Evolutionary conservation across 129 eudicot species (phyloP).

Genomic region (Lonicera japonica): DNA sequence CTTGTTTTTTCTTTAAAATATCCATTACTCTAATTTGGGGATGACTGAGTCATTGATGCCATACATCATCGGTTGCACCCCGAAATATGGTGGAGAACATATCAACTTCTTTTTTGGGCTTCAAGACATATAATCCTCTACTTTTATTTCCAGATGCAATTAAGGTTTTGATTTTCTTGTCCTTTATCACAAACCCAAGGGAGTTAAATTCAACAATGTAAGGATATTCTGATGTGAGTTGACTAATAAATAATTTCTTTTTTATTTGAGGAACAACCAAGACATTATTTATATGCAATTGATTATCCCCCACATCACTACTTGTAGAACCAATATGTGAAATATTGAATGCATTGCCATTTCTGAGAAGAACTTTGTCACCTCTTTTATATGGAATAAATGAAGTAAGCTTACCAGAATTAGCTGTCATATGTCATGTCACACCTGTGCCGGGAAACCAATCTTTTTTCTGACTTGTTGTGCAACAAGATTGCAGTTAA

Average conservation of each 20-base stretch:
- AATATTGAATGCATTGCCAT: not conserved
- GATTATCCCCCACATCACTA: too few relatives aligned
- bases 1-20: not conserved
- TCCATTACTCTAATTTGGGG: not conserved
- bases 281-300: not conserved
- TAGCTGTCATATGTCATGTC: not conserved
- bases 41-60: constrained; percentile 1
- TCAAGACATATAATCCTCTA: not conserved
- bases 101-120: not conserved
- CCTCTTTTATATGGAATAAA: not conserved
- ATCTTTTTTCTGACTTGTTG: too few relatives aligned
- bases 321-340: not conserved
- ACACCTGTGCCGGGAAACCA: not conserved
- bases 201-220: not conserved
- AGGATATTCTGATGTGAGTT: too few relatives aligned
- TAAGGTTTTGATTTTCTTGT: not conserved
- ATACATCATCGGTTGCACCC: not conserved
- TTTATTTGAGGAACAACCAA: not conserved
- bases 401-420: not conserved
- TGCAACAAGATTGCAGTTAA: not conserved
- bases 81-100: not conserved
- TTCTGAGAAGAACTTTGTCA: not conserved
- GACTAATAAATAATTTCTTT: not conserved
- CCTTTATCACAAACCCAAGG: not conserved
- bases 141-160: not conserved